Conservation (phyloP, 331 rosid species). For the Malus hybrid region DNA sequence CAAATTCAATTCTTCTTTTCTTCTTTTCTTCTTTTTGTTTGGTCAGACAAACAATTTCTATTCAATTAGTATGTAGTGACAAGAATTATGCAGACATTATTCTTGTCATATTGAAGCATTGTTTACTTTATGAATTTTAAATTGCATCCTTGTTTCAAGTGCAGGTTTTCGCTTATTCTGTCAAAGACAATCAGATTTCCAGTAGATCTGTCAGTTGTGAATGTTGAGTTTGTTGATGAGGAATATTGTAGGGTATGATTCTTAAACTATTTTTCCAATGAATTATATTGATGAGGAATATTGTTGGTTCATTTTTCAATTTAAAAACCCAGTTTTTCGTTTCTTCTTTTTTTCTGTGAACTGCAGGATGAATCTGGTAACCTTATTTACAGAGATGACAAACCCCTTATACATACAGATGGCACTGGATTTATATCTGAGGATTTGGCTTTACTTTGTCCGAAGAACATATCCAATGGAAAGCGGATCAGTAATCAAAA, state of each 20-base stretch:
- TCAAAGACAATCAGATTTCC: conserved; percentile 53
- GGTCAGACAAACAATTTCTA: no score
- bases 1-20: no score
- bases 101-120: neutral
- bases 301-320: neutral
- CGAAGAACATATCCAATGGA: conserved; percentile 36
- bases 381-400: conserved; percentile 25
- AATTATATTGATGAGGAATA: neutral
- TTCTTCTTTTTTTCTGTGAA: neutral
- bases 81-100: no score
- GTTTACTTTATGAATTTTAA: neutral
- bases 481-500: neutral
- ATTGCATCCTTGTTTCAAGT: neutral
- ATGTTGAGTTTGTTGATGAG: conserved; percentile 34
- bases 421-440: conserved; percentile 83
- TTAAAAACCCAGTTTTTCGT: neutral
- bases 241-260: conserved; percentile 38
- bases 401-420: conserved; percentile 53
- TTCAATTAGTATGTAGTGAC: no score
- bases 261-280: conserved; percentile 1
- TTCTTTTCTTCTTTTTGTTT: no score
- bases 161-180: conserved; percentile 66
- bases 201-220: conserved; percentile 39
- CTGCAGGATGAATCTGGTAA: conserved; percentile 48
- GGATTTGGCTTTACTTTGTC: conserved; percentile 62